Percentiles rank a stretch among this genome's conserved stretches.
Conservation (phyloP, 257 asterid species). For the Nicotiana otophora region DNA sequence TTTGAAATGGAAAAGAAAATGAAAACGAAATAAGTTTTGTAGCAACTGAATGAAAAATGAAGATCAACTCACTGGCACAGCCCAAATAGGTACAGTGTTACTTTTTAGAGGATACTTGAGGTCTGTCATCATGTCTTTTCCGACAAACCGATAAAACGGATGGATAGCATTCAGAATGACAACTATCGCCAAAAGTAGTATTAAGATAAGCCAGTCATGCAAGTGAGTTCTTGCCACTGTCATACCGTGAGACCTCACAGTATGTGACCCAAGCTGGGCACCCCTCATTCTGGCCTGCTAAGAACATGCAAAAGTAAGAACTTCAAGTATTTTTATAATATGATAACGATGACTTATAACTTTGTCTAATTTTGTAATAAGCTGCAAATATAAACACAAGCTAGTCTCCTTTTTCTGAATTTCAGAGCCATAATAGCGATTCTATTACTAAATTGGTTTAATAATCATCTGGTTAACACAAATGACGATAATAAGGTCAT, state of each 20-base stretch:
- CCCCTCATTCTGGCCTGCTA: conserved; percentile 57
- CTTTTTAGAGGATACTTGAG: conserved; percentile 61
- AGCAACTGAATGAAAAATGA: conserved; percentile 5
- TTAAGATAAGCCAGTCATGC: conserved; percentile 80
- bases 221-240: conserved; percentile 56
- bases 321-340: neutral
- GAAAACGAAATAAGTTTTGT: neutral
- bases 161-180: conserved; percentile 41
- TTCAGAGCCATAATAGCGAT: neutral
- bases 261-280: conserved; percentile 46
- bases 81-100: conserved; percentile 64
- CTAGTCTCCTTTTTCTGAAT: neutral
- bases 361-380: neutral
- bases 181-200: conserved; percentile 41
- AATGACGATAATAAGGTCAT: neutral
- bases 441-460: neutral
- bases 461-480: neutral
- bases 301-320: conserved; percentile 1
- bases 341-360: neutral
- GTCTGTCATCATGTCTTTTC: conserved; percentile 87
- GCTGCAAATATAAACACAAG: neutral
- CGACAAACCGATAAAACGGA: conserved; percentile 79
- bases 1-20: too few relatives aligned
- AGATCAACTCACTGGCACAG: conserved; percentile 59
- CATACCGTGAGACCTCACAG: conserved; percentile 71